Evolutionary conservation across 1,284 basidiomycete species (phyloP), one percentile per base, ranked within the genome.

Genomic region (Dichomitus squalens): DNA sequence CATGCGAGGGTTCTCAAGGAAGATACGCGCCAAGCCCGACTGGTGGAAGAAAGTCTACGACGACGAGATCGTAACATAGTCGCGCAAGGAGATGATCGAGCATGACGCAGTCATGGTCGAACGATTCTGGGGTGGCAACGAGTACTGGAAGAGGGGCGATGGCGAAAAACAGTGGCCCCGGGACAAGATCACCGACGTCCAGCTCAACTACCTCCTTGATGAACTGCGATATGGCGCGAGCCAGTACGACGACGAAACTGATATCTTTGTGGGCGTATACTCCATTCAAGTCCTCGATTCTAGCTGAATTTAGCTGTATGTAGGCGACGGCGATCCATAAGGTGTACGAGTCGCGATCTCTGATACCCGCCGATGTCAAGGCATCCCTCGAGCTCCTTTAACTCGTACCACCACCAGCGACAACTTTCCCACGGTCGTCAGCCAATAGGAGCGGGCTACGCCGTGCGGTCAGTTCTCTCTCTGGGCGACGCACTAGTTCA

Each of bases 181-280:
- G 18, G 35, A 52, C 35, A 11, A 27, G 5, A n/a, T 57, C 5
- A 57, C 49, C 12, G 14, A 46, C 1, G 50, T 50, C 3, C 55
- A 57, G 38, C 49, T 57, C 18, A 50, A 57, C 38, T 57, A 57
- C 49, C 21, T 57, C 36, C 33, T 57, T 21, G 55, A 44, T 34
- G 49, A 52, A n/a, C 38, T 57, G 5, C 23, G 18, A n/a, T 48
- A 52, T 18, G 21, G 7, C 7, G 43, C 55, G 14, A 7, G 21
- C 6, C n/a, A 47, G 25, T 7, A 23, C 2, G 43, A 46, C 20
- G 7, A 14, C 7, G 27, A 35, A 11, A 47, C 20, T 4, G 35
- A 44, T 5, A 52, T 52, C 77, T 75, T 71, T 59, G 72, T 60
- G 9, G 40, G 55, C 21, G 7, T n/a, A 25, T 11, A 7, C 16